Base-by-base conservation (phyloP, 1,284 basidiomycete genomes). In the Leccinum pachyderme region DNA sequence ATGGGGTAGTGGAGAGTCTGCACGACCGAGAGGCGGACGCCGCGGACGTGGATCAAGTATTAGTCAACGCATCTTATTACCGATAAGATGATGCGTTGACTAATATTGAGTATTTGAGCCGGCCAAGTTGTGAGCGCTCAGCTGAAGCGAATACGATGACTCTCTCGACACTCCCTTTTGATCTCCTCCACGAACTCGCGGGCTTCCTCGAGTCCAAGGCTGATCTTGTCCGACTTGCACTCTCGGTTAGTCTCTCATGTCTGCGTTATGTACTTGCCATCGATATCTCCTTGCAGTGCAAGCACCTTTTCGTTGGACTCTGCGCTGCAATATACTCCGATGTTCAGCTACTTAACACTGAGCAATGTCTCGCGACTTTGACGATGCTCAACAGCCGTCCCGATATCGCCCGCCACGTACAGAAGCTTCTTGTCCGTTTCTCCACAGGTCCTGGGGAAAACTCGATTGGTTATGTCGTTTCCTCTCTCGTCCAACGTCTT, bases 111-210 rank as follows among this genome's bases (percentile, higher is more conserved):
- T 37, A 4, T n/a, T 18, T 18, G 18, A 18, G 18, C 18, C 18
- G 1, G 18, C 18, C 18, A 18, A 18, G 18, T 18, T 18, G 18
- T 18, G 18, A 18, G 18, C 18, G 1, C 18, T 18, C 18, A 18
- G 18, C 18, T 18, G 18, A 18, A 18, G 18, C 18, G 18, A 18
- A 18, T 18, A 18, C 18, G 41, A 68, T 63, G 67, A 52, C 53
- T 8, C 50, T 75, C 47, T 53, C 62, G 18, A 56, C 52, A n/a
- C 62, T 82, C 15, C 86, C 86, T 0, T 77, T 76, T 33, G 87
- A 89, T 67, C 66, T 89, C 45, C 73, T 89, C 39, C 76, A 87
- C 41, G 84, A 88, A 64, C 78, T 89, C 54, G 80, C 84, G 2
- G 67, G 68, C 24, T 77, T 77, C 62, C 70, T 88, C 44, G 72